phyloP scores from a whole-genome alignment of 192 early-diverging fungal species.

The Linnemannia zychae region DNA sequence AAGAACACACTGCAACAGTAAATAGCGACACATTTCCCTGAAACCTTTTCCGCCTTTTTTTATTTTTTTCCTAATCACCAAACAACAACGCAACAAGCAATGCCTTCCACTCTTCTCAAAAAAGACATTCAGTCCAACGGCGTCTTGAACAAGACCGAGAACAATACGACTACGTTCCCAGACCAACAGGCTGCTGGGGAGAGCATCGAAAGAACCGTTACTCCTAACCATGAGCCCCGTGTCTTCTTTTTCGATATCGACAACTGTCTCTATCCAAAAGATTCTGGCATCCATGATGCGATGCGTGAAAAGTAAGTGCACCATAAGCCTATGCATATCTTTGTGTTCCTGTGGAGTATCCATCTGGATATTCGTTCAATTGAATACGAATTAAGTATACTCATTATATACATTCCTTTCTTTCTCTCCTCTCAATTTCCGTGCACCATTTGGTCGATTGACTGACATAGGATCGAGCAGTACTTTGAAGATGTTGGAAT shows the following conservation, averaged over 20 bases:
- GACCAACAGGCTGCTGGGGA: constrained; percentile 17
- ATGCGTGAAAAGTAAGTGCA: constrained; percentile 68
- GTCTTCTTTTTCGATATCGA: constrained; percentile 89
- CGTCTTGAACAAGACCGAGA: background rate
- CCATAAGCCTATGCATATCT: too few species aligned
- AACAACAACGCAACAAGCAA: background rate
- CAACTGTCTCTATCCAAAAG: constrained; percentile 78
- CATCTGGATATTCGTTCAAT: background rate
- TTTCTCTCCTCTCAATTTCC: background rate
- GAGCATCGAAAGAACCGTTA: constrained; percentile 33
- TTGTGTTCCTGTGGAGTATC: background rate
- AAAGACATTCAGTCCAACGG: background rate
- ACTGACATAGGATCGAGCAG: constrained; percentile 63
- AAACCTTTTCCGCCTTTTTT: background rate
- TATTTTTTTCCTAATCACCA: background rate
- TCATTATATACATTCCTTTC: too few species aligned
- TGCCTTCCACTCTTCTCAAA: constrained; percentile 1
- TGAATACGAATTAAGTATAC: background rate
- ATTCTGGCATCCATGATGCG: constrained; percentile 63
- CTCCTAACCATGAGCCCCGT: constrained; percentile 51
- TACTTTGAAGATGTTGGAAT: constrained; percentile 72
- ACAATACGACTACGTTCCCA: background rate
- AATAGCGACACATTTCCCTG: too few species aligned
- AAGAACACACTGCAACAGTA: background rate
- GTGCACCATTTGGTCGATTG: background rate